Percentiles rank a stretch among this genome's conserved stretches.
These are phyloP conservation scores for Podaxis sp. DNA, from an alignment of 768 basidiomycete species.

Conservation along the genomic window DNA sequence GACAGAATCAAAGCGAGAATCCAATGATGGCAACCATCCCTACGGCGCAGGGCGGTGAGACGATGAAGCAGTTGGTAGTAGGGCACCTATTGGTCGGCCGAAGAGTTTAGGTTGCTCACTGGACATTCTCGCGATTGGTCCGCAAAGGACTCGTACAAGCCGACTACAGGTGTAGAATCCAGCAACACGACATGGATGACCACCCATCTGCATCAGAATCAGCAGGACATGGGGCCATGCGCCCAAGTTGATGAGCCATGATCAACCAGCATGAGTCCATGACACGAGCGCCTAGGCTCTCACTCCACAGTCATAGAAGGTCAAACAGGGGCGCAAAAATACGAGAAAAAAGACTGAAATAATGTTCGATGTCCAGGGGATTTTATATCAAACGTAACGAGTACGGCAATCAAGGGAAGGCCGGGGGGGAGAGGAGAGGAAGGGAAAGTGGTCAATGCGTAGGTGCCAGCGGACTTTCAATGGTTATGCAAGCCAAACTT, in stretches of 20 bases:
- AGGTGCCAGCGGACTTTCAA: slow-evolving; percentile 43
- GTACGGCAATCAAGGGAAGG: not conserved
- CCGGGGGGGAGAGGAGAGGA: not conserved
- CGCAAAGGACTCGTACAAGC: not conserved
- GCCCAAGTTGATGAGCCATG: slow-evolving; percentile 1
- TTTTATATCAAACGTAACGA: not conserved
- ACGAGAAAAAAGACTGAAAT: not conserved
- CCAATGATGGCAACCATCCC: not conserved
- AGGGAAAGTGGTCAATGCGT: slow-evolving; percentile 39
- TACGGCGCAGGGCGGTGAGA: not conserved
- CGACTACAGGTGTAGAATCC: not conserved
- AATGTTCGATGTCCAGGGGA: not conserved
- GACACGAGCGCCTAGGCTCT: not conserved
- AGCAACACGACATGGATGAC: not conserved
- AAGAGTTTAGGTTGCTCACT: not conserved
- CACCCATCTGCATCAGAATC: not conserved
- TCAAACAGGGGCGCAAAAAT: not conserved
- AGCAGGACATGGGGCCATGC: not conserved
- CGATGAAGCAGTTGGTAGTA: not conserved
- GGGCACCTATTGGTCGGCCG: not conserved
- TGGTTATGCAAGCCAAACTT: slow-evolving; percentile 26
- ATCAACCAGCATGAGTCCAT: not conserved
- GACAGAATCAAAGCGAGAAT: not conserved
- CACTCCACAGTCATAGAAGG: not conserved
- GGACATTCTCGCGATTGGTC: not conserved